Evolutionary conservation across 2,329 filamentous ascomycete genomes (phyloP), one percentile per base, ranked within the genome.

Genomic region (Talaromyces sp.): DNA sequence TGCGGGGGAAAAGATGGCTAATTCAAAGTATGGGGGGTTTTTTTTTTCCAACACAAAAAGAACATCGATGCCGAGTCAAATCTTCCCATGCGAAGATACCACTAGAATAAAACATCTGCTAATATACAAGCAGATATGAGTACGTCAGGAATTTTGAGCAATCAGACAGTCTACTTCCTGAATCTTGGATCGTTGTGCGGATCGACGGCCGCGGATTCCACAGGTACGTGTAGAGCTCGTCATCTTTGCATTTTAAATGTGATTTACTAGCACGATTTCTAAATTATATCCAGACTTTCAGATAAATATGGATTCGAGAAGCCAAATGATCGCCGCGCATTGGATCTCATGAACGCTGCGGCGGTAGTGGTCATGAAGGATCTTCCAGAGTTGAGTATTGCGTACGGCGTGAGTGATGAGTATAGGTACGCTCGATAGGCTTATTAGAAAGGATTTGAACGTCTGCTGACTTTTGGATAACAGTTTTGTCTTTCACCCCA

Each of bases 181-280:
- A 95, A 71, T 97, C 93, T 27, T 99, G 92, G 92, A 89, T 97
- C 60, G 91, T 97, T 21, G 87, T 99, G 59, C 88, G 94, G 62
- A 88, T 99, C 69, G 94, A 99, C 76, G 94, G 94, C 26, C 84
- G 93, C 65, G 92, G 92, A 19, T 99, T 99, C 76, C 94, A 92
- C 69, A 97, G 96, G 91, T 95, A 79, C 11, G 43, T 19, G 4
- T 19, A 46, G 24, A 72, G 75, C 21, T 4, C 21, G 21, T 12
- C 43, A 46, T 19, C 12, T 19, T 14, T 46, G 4, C 70, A 29
- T 35, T 48, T 26, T 26, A 26, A 27, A 53, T 54, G 11, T 52
- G 29, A 11, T 24, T 54, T 35, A 14, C 38, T 9, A 17, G 4
- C 29, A 19, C 27, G 7, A 7, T 11, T 24, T 21, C 27, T 17